Evolutionary conservation across 495 filamentous ascomycete genomes (phyloP), one percentile per base, ranked within the genome.

Genomic region (Sordaria brevicollis): DNA sequence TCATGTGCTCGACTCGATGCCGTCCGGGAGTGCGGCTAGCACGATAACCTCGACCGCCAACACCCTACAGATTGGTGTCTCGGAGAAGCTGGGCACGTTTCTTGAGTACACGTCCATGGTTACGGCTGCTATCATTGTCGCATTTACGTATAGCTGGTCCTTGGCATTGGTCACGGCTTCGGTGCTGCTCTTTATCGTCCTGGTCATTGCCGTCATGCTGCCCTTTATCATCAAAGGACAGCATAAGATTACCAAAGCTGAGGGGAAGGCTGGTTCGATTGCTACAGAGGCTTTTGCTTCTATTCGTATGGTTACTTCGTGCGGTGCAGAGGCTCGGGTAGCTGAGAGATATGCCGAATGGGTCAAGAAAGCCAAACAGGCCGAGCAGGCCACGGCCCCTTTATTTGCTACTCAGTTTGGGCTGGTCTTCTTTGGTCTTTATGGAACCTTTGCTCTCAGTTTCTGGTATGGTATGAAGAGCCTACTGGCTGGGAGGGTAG

Each of bases 41-140:
- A 86, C 87, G 19, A 89, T 91, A 43, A 89, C 82, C 29, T 76
- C 79, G 35, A 88, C 89, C 66, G 83, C 87, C 29, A 85, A 88
- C 69, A 83, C 84, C 0, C 84, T 89, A 66, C 87, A 85, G 69
- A 81, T 85, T 0, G 87, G 88, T 25, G 89, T 87, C 7, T 85
- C 86, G 8, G 88, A 91, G 77, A 91, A 90, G 75, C 85, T 89
- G 9, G 88, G 87, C 39, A 84, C 87, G 31, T 84, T 83, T 49
- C 73, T 90, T 41, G 80, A 84, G 69, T 86, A 81, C 66, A 69
- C 83, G 9, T 81, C 87, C 3, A 87, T 86, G 68, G 88, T 91
- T 68, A 70, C 89, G 25, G 81, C 85, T 0, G 83, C 89, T 25
- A 89, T 88, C 74, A 81, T 89, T 65, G 79, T 89, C 17, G 87